Conservation (phyloP, 108 stramenopile species). For the Pseudonitzschia pungens region DNA sequence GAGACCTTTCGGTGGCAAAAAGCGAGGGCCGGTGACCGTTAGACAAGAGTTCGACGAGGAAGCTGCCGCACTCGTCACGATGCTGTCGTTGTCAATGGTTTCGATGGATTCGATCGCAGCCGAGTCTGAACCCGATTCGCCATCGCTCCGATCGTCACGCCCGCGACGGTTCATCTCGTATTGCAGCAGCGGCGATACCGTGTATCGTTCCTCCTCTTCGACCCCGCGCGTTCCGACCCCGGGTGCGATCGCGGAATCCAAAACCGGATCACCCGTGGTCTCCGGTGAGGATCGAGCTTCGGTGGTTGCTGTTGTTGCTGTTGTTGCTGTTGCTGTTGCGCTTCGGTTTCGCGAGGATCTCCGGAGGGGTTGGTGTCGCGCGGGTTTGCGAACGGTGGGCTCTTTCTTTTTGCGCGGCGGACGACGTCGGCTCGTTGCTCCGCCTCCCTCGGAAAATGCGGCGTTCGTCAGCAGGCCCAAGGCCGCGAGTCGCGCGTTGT, state of each 20-base stretch:
- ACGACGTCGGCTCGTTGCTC: neutral
- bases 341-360: conserved; percentile 22
- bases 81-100: neutral
- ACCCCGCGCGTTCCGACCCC: neutral
- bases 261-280: neutral
- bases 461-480: conserved; percentile 31
- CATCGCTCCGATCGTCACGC: neutral
- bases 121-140: neutral
- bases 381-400: conserved; percentile 13
- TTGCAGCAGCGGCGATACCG: conserved; percentile 40
- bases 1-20: conserved; percentile 58
- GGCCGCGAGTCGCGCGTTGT: conserved; percentile 65
- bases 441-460: neutral
- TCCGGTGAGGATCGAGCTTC: neutral
- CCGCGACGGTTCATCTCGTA: conserved; percentile 29
- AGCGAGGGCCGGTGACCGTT: conserved; percentile 26
- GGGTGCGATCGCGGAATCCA: neutral
- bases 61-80: neutral
- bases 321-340: neutral
- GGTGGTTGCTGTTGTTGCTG: neutral
- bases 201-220: conserved; percentile 28
- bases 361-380: conserved; percentile 8
- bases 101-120: neutral
- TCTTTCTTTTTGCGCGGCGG: neutral
- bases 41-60: neutral